Evolutionary conservation across 1,139 yeast species (phyloP).

Genomic region (Pneumocystis carinii): DNA sequence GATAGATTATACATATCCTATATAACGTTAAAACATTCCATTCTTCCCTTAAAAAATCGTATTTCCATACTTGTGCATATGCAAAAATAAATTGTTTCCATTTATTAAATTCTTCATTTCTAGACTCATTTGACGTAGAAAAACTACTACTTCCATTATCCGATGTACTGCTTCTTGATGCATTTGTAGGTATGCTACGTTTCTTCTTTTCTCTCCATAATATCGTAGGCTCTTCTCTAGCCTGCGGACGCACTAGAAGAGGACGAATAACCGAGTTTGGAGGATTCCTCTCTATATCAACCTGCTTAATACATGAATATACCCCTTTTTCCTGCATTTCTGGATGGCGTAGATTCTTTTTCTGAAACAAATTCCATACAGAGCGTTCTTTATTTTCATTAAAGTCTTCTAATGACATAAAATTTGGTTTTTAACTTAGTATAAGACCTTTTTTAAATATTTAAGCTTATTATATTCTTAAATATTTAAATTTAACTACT

Average conservation of each 20-base stretch:
- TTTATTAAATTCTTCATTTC: neutral
- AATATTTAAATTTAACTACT: no score
- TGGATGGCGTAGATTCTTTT: neutral
- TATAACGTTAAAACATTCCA: neutral
- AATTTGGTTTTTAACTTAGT: neutral
- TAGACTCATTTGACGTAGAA: neutral
- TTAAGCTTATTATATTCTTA: no score
- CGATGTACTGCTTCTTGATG: neutral
- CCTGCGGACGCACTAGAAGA: neutral
- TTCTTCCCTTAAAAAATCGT: neutral
- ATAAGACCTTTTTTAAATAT: no score
- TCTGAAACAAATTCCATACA: neutral
- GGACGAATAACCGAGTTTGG: neutral
- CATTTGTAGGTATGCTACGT: neutral
- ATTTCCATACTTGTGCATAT: conserved; percentile 1
- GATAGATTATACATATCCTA: conserved; percentile 10
- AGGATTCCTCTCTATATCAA: neutral
- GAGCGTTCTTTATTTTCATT: neutral
- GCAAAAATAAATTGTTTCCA: neutral
- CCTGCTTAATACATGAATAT: neutral
- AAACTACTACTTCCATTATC: neutral
- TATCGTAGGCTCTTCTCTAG: neutral
- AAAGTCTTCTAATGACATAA: neutral
- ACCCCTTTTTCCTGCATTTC: neutral
- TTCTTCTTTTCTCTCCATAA: neutral